phyloP scores from a whole-genome alignment of 73 alveolate species.

The Paramecium tetraurelia region DNA sequence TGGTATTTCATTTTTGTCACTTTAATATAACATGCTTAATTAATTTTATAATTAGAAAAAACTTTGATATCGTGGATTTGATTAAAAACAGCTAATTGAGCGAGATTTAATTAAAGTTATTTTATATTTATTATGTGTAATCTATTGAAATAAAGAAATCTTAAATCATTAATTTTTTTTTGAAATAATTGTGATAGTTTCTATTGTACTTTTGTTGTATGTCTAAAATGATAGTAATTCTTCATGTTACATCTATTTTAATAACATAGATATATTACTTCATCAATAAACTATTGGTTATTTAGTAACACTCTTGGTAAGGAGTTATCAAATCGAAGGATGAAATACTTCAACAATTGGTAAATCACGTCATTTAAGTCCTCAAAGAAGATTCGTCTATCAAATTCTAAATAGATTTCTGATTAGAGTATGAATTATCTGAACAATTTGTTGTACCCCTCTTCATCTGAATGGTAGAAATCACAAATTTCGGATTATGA shows the following conservation, averaged over 20 bases:
- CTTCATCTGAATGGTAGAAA: not conserved
- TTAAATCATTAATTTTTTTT: not conserved
- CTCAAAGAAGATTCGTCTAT: not conserved
- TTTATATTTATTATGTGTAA: not conserved
- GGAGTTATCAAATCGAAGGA: not conserved
- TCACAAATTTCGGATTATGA: not conserved
- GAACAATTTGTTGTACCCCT: not conserved
- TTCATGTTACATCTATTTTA: not conserved
- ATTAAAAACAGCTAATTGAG: not conserved
- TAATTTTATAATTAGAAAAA: not conserved
- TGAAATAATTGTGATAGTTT: not conserved
- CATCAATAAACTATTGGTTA: not conserved
- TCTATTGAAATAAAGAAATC: not conserved
- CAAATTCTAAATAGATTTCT: not conserved
- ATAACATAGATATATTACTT: not conserved
- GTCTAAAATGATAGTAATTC: not conserved
- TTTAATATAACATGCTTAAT: not conserved
- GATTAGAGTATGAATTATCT: not conserved
- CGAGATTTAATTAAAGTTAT: not conserved
- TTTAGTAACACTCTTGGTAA: not conserved
- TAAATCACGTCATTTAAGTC: not conserved
- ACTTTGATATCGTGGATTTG: not conserved
- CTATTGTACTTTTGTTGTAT: not conserved
- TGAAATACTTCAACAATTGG: not conserved
- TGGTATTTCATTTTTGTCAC: conserved; percentile 17